These are phyloP conservation scores for Straminergon stramineum DNA, from an alignment of 225 moss, liverwort and hornwort genomes.

Conservation along the genomic window DNA sequence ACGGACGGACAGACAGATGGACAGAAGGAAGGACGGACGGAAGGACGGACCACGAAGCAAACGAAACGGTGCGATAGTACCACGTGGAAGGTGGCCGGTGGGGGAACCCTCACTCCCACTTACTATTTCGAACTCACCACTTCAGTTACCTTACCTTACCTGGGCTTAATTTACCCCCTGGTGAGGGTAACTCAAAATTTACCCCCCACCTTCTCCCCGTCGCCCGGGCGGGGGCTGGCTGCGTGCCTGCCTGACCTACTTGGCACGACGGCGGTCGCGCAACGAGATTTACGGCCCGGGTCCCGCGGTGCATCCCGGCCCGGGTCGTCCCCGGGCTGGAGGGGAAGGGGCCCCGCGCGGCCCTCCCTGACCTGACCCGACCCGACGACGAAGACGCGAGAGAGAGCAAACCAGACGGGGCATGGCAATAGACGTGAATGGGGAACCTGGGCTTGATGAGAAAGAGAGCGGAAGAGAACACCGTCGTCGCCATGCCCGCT, in stretches of 20 bases:
- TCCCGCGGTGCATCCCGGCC: background rate
- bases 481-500: conserved; percentile 12
- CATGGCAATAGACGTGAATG: conserved; percentile 2
- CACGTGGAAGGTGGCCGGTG: conserved; percentile 11
- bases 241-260: conserved; percentile 3
- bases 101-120: background rate
- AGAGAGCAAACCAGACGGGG: background rate
- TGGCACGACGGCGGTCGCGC: conserved; percentile 15
- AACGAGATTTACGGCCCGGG: conserved; percentile 21
- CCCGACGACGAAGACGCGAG: background rate
- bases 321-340: background rate
- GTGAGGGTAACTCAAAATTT: background rate
- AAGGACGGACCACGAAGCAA: background rate
- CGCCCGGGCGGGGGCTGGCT: background rate
- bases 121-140: background rate
- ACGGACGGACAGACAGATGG: background rate
- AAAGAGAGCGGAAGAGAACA: background rate
- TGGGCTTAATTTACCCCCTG: background rate
- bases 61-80: background rate
- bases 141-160: background rate
- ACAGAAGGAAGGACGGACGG: background rate
- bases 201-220: background rate
- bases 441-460: background rate
- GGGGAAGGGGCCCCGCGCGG: background rate
- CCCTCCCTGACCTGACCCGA: background rate